phyloP scores from a whole-genome alignment of 192 early-diverging fungal genomes.

The Rhizophagus clarus region DNA sequence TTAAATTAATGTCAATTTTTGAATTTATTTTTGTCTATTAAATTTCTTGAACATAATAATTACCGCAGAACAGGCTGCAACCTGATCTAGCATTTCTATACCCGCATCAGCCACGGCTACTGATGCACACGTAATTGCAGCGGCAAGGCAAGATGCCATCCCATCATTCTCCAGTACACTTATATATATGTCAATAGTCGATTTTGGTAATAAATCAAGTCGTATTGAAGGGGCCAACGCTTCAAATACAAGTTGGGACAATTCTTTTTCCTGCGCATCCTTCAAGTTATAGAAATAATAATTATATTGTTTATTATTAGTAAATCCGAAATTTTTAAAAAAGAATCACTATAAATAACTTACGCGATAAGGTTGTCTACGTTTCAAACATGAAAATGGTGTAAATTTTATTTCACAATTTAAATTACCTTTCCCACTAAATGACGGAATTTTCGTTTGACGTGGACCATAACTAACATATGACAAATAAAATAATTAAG shows the following conservation, averaged over 20 bases:
- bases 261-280: conserved; percentile 70
- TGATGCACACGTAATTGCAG: conserved; percentile 67
- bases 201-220: conserved; percentile 73
- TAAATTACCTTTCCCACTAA: conserved; percentile 57
- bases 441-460: conserved; percentile 50
- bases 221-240: conserved; percentile 73
- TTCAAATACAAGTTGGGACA: conserved; percentile 60
- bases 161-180: conserved; percentile 75
- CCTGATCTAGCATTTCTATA: conserved; percentile 84
- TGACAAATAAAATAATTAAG: not conserved
- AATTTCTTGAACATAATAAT: not conserved
- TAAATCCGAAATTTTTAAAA: not conserved
- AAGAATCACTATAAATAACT: conserved; percentile 27
- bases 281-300: conserved; percentile 23
- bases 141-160: conserved; percentile 61
- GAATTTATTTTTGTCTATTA: conserved; percentile 1
- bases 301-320: conserved; percentile 33
- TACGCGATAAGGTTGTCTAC: conserved; percentile 51
- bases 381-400: conserved; percentile 66
- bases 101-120: conserved; percentile 78
- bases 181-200: conserved; percentile 70
- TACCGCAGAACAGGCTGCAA: conserved; percentile 74
- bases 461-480: conserved; percentile 70
- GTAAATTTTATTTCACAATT: conserved; percentile 80
- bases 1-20: conserved; percentile 10